These are phyloP conservation scores for Pichia heedii DNA, from an alignment of 805 yeast species.

Conservation along the genomic window DNA sequence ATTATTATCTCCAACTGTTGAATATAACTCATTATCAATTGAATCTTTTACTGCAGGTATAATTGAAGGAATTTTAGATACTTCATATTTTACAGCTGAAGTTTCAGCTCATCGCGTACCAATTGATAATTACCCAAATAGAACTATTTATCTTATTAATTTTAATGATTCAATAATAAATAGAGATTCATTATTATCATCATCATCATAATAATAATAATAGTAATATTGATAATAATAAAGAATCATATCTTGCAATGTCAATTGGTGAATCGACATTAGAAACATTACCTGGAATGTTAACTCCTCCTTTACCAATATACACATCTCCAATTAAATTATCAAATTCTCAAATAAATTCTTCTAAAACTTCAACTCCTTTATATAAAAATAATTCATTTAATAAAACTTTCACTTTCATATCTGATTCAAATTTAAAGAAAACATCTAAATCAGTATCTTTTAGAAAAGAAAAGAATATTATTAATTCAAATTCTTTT, in stretches of 20 bases:
- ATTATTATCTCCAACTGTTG: constrained; percentile 70
- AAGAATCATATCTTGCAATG: no score
- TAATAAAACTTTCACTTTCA: neutral
- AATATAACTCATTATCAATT: constrained; percentile 68
- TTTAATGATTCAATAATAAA: constrained; percentile 50
- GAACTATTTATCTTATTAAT: constrained; percentile 71
- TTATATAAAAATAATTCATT: neutral
- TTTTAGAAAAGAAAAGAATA: neutral
- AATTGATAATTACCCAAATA: constrained; percentile 39
- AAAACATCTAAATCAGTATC: no score
- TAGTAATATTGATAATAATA: no score
- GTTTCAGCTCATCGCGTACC: constrained; percentile 82
- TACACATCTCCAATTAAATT: constrained; percentile 7
- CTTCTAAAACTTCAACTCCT: constrained; percentile 10
- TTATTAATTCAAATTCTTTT: no score
- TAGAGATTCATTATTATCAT: no score
- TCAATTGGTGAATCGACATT: constrained; percentile 6
- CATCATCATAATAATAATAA: no score
- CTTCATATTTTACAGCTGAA: constrained; percentile 59
- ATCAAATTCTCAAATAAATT: constrained; percentile 1
- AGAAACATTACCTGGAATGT: constrained; percentile 10
- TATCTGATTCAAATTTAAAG: no score
- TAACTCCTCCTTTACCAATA: constrained; percentile 8
- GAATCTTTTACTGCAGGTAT: constrained; percentile 81
- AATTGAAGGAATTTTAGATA: constrained; percentile 72